A percentile compares a stretch with the other conserved stretches of the same genome.
phyloP scores from a whole-genome alignment of 1,284 basidiomycete species.

The Trichosporon ovoides region DNA sequence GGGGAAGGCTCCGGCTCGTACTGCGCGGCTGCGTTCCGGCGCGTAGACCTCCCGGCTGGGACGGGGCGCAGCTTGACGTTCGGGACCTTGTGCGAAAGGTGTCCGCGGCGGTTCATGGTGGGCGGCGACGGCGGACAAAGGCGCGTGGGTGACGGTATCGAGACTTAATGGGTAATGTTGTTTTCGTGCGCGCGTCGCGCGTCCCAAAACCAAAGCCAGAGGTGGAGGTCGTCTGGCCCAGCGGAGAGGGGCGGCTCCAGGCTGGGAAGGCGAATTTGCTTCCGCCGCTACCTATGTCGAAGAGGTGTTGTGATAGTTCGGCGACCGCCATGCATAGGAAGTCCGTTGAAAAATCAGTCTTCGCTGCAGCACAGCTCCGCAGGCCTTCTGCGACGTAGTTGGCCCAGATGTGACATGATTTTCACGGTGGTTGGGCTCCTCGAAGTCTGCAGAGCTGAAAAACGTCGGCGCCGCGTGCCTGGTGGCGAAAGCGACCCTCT shows the following conservation, averaged over 20 bases:
- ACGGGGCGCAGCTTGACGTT: constrained; percentile 46
- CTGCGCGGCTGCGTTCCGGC: constrained; percentile 10
- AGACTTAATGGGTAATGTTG: background rate
- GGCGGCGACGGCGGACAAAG: background rate
- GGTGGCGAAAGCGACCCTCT: background rate
- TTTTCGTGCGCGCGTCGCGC: constrained; percentile 9
- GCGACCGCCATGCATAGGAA: constrained; percentile 16
- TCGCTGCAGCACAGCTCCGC: background rate
- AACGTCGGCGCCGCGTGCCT: background rate
- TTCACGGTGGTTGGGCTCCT: constrained; percentile 6
- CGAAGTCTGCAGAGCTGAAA: background rate
- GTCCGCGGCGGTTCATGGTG: constrained; percentile 38
- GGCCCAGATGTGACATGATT: constrained; percentile 13
- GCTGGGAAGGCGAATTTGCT: background rate
- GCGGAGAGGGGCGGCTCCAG: background rate
- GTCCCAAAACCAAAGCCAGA: constrained; percentile 8
- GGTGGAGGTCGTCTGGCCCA: background rate
- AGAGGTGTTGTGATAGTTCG: no score
- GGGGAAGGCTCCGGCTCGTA: constrained; percentile 24
- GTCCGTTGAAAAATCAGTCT: constrained; percentile 9
- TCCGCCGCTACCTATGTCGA: no score
- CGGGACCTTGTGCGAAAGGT: constrained; percentile 41
- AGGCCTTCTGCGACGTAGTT: background rate
- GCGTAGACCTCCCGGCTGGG: constrained; percentile 12
- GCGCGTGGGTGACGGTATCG: background rate